Evolutionary conservation across 164 flowering plant species (phyloP), one percentile per base, ranked within the genome.

Genomic region (Annona squamosa): DNA sequence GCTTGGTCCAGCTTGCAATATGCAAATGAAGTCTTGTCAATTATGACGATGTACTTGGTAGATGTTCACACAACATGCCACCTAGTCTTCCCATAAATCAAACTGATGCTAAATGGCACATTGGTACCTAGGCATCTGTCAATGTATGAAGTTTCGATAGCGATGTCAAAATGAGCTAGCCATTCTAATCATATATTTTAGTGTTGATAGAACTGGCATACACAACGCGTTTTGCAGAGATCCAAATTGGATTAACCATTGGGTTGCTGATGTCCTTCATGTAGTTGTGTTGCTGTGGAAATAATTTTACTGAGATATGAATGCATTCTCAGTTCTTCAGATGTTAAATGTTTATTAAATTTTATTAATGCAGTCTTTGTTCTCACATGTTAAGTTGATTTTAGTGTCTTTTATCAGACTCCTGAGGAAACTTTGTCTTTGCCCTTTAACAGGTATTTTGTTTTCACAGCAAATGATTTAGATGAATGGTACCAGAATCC

Each of bases 401-500:
- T 26, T 26, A 26, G 37, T 26, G 37, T 26, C 37, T 26, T 26
- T 26, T 26, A 26, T 26, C 37, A 56, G 13, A 43, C 74, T 63
- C 18, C 75, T 75, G 47, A 71, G 65, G 48, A 59, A 66, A 44
- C 57, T 64, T 43, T 47, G 65, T 59, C 69, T 4, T 72, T 74
- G 13, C 67, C 74, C 19, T 48, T 73, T 67, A 43, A 72, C 87
- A 96, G 99, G 90, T 96, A 90, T 76, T 93, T 96, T 85, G 92
- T 96, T 73, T 81, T 93, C 72, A 82, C 98, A 10, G 77, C 90
- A 68, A 84, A 72, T 81, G 99, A 96, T 84, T 76, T 96, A 79
- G 95, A 91, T 71, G 97, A 86, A 70, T 91, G 93, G 99, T 85
- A 85, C 79, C 91, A 88, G 77, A 89, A 86, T 73, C 93, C 98